A percentile compares a stretch with the other conserved stretches of the same genome.
phyloP scores from a whole-genome alignment of 2,329 filamentous ascomycete species.

The Fusarium palustre region DNA sequence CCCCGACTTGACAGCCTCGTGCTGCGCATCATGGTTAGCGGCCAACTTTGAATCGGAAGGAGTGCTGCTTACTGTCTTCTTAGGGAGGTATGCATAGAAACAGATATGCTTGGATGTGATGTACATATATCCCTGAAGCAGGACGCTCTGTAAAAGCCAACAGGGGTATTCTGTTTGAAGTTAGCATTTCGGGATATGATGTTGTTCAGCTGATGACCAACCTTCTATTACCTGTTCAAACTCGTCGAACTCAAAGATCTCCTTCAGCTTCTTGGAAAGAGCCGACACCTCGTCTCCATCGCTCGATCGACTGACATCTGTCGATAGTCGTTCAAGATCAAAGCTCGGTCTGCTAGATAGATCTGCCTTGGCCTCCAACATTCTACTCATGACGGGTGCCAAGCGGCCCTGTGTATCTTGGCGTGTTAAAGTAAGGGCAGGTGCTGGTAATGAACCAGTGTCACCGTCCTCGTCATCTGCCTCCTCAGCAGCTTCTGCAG shows the following conservation, averaged over 20 bases:
- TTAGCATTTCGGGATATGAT: slow-evolving; percentile 27
- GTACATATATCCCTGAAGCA: slow-evolving; percentile 96
- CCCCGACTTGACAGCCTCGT: slow-evolving; percentile 84
- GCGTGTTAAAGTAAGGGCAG: slow-evolving; percentile 38
- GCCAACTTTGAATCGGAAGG: not conserved
- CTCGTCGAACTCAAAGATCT: slow-evolving; percentile 86
- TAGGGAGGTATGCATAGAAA: slow-evolving; percentile 97
- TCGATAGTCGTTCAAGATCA: slow-evolving; percentile 62
- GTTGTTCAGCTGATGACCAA: slow-evolving; percentile 49
- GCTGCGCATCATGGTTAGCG: slow-evolving; percentile 57
- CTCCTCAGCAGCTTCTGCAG: slow-evolving; percentile 52
- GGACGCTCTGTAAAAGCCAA: slow-evolving; percentile 89
- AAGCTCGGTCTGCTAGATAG: slow-evolving; percentile 70
- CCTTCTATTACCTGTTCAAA: slow-evolving; percentile 87
- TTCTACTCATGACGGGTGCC: slow-evolving; percentile 80
- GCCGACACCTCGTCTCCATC: slow-evolving; percentile 62
- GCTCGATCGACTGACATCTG: slow-evolving; percentile 52
- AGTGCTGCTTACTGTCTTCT: slow-evolving; percentile 76
- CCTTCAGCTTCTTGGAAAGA: slow-evolving; percentile 78
- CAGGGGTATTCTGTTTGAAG: slow-evolving; percentile 81
- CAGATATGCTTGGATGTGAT: slow-evolving; percentile 93
- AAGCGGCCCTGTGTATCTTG: slow-evolving; percentile 61
- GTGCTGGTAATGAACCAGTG: slow-evolving; percentile 43
- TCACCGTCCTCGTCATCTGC: slow-evolving; percentile 43
- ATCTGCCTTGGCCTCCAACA: slow-evolving; percentile 77